These are phyloP conservation scores for Diplocarpon rosae DNA, from an alignment of 2,329 filamentous ascomycete species.

Conservation along the genomic window DNA sequence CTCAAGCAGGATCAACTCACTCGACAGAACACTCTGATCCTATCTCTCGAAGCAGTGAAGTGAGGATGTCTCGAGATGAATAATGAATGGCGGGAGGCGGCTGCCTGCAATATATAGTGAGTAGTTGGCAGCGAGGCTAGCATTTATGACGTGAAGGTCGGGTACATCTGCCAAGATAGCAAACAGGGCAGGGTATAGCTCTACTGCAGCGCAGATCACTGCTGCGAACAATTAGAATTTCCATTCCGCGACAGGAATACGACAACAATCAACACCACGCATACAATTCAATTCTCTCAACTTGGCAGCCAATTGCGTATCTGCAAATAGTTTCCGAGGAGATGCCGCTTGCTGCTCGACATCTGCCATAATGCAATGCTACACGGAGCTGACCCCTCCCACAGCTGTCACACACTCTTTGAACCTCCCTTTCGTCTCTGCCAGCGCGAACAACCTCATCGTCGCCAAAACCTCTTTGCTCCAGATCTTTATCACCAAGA, in stretches of 20 bases:
- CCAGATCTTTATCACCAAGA: slow-evolving; percentile 74
- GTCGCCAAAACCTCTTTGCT: slow-evolving; percentile 88
- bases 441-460: slow-evolving; percentile 71
- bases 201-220: no score
- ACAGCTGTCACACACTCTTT: slow-evolving; percentile 89
- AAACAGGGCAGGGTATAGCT: no score
- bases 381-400: slow-evolving; percentile 88
- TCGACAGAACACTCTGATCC: not conserved
- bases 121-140: not conserved
- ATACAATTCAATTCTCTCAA: not conserved
- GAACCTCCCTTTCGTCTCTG: slow-evolving; percentile 63
- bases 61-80: not conserved
- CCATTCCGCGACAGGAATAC: no score
- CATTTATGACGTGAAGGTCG: slow-evolving; percentile 3
- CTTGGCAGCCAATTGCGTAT: no score
- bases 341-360: slow-evolving; percentile 9
- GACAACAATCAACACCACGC: not conserved
- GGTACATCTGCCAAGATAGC: not conserved
- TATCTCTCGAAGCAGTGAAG: not conserved
- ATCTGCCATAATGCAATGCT: slow-evolving; percentile 70
- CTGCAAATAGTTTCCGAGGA: not conserved
- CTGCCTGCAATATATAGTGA: not conserved
- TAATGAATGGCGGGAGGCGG: not conserved
- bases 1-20: not conserved
- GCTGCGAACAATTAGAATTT: no score